Base-by-base conservation (phyloP, 345 rosid genomes). In the Lenwebbia sp. region DNA sequence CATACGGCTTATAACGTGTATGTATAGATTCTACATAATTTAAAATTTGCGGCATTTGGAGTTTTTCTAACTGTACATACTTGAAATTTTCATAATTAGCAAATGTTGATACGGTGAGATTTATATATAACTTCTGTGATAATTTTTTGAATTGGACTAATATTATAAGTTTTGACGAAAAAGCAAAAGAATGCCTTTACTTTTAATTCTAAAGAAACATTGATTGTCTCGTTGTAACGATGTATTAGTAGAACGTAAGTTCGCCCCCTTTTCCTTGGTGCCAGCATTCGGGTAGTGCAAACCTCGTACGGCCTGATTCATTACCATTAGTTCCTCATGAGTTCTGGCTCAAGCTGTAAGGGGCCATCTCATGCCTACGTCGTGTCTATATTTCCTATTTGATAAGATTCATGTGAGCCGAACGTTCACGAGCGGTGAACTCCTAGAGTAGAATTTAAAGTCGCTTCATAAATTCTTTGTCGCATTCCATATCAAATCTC, bases 331-430 rank as follows among this genome's bases (percentile, higher is more conserved):
- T 19, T 70, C 47, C 41, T 10, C 26, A 19, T 14, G 40, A 10
- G 47, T 70, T 22, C 10, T 10, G 14, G 3, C 2, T 37, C 60
- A 10, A 23, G 60, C 5, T 23, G 13, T 23, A 4, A 10, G 13
- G 28, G 5, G 3, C 3, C 2, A 21, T 70, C 78, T 70, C 13
- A 9, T 33, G 78, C 78, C 3, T 4, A 0, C 21, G 47, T 70
- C 7, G 0, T 21, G 47, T 70, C 2, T 5, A 21, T 19, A 10
- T 37, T 70, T 37, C 10, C 7, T 37, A 33, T 37, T 70, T 10
- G 78, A 37, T 70, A 3, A 0, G 7, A 70, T 37, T 10, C 2
- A 0, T 10, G 25, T 10, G 47, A 19, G 14, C 14, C 0, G 4
- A 70, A 19, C 7, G 37, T 1, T 37, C 78, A 10, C 4, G 1